Evolutionary conservation across 371 early-diverging fungal genomes (phyloP).

Genomic region (Apophysomyces ossiformis): DNA sequence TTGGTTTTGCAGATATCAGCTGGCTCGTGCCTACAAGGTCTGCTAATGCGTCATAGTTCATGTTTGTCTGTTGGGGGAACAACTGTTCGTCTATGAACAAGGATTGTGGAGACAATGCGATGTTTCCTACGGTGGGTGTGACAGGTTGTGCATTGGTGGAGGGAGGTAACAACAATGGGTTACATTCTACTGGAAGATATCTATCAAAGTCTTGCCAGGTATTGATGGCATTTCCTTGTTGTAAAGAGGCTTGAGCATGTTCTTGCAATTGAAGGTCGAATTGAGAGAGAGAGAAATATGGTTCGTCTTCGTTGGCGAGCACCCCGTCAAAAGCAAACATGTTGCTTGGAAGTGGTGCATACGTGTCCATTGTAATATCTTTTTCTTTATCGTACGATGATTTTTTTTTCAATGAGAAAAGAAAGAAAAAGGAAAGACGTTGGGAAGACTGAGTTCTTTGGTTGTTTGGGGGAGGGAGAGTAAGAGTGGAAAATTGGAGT

Average conservation of each 20-base stretch:
- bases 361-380: constrained; percentile 2
- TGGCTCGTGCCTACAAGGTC: not conserved
- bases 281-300: constrained; percentile 39
- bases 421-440: not conserved
- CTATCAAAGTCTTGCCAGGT: constrained; percentile 48
- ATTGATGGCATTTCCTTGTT: constrained; percentile 22
- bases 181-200: constrained; percentile 34
- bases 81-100: not conserved
- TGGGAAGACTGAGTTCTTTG: not conserved
- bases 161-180: constrained; percentile 16
- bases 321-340: constrained; percentile 7
- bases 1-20: constrained; percentile 13
- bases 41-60: not conserved
- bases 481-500: too few species aligned
- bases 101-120: constrained; percentile 3
- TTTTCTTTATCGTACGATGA: constrained; percentile 2
- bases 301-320: constrained; percentile 25
- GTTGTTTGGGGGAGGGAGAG: too few species aligned
- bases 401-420: not conserved
- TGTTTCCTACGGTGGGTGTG: constrained; percentile 11
- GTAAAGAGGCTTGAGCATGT: constrained; percentile 46
- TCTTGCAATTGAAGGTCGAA: constrained; percentile 48
- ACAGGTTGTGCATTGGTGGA: constrained; percentile 4
- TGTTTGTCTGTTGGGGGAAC: not conserved
- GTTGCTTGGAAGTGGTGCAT: constrained; percentile 1